Conservation (phyloP, 768 basidiomycete genomes). For the Dacryopinax spathularia region DNA sequence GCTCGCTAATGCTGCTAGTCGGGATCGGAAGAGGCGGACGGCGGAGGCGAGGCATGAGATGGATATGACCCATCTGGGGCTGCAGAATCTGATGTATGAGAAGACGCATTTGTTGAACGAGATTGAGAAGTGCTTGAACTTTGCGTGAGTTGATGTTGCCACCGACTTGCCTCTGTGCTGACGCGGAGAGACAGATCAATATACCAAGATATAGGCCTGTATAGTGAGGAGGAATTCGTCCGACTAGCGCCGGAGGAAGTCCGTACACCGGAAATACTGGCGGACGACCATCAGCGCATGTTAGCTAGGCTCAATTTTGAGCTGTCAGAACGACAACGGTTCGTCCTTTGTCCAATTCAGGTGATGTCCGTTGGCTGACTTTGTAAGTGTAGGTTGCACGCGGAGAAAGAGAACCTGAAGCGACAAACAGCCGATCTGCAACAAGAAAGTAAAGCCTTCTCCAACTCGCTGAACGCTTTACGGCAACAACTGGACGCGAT, state of each 20-base stretch:
- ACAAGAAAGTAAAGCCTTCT: slow-evolving; percentile 63
- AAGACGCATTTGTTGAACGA: slow-evolving; percentile 80
- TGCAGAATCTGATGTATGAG: slow-evolving; percentile 80
- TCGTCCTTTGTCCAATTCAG: slow-evolving; percentile 13
- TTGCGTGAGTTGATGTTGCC: slow-evolving; percentile 45
- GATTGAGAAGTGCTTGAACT: slow-evolving; percentile 85
- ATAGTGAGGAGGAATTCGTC: slow-evolving; percentile 53
- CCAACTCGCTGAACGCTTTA: slow-evolving; percentile 57
- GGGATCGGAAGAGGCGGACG: slow-evolving; percentile 56
- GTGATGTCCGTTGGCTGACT: not conserved
- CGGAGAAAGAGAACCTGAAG: slow-evolving; percentile 49
- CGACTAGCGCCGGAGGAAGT: slow-evolving; percentile 54
- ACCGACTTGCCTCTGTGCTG: not conserved
- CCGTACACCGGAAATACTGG: slow-evolving; percentile 43
- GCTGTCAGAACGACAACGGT: slow-evolving; percentile 79
- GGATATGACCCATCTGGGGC: slow-evolving; percentile 75
- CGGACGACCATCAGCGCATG: slow-evolving; percentile 71
- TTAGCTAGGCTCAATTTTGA: slow-evolving; percentile 77
- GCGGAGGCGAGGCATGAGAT: slow-evolving; percentile 68
- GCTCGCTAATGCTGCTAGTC: slow-evolving; percentile 53
- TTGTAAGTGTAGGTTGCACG: slow-evolving; percentile 43
- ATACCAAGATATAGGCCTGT: slow-evolving; percentile 73
- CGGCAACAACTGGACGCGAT: slow-evolving; percentile 63
- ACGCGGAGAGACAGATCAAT: slow-evolving; percentile 42
- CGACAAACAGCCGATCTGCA: slow-evolving; percentile 64